Conservation (phyloP, 441 rosid genomes). For the Raphanus hybrid region DNA sequence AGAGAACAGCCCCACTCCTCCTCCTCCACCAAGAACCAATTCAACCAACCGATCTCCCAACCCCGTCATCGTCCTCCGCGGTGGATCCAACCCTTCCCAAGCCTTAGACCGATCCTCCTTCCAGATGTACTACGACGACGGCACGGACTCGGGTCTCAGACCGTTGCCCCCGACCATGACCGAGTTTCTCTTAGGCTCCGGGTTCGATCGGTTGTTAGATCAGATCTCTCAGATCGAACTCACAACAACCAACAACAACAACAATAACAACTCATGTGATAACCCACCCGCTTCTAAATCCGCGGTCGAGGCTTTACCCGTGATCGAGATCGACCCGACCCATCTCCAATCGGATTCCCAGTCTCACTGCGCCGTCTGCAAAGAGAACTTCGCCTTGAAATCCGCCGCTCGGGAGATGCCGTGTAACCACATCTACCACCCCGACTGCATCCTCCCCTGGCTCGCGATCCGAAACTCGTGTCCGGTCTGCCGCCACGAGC, state of each 20-base stretch:
- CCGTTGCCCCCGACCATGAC: conserved; percentile 76
- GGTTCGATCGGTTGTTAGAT: conserved; percentile 74
- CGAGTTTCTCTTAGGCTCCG: conserved; percentile 81
- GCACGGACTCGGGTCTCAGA: conserved; percentile 75
- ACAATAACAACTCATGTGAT: conserved; percentile 47
- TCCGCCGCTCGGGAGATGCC: conserved; percentile 88
- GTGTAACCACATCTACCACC: conserved; percentile 82
- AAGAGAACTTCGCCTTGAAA: conserved; percentile 68
- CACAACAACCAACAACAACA: conserved; percentile 47
- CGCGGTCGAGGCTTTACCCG: conserved; percentile 80
- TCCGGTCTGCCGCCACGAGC: conserved; percentile 89
- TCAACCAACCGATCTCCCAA: conserved; percentile 70
- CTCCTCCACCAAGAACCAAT: conserved; percentile 20
- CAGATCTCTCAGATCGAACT: conserved; percentile 80
- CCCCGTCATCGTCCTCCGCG: conserved; percentile 77
- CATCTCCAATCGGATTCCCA: conserved; percentile 59
- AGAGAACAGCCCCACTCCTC: conserved; percentile 7
- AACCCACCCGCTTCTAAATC: conserved; percentile 83
- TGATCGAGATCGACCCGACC: conserved; percentile 50
- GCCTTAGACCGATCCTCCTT: conserved; percentile 42
- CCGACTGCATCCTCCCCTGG: conserved; percentile 91
- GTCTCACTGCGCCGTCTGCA: conserved; percentile 87
- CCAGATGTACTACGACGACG: conserved; percentile 86
- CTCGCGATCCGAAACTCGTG: conserved; percentile 80
- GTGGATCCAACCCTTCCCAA: conserved; percentile 46